phyloP scores from a whole-genome alignment of 2,329 filamentous ascomycete genomes.

The Dactylella cylindrospora region DNA sequence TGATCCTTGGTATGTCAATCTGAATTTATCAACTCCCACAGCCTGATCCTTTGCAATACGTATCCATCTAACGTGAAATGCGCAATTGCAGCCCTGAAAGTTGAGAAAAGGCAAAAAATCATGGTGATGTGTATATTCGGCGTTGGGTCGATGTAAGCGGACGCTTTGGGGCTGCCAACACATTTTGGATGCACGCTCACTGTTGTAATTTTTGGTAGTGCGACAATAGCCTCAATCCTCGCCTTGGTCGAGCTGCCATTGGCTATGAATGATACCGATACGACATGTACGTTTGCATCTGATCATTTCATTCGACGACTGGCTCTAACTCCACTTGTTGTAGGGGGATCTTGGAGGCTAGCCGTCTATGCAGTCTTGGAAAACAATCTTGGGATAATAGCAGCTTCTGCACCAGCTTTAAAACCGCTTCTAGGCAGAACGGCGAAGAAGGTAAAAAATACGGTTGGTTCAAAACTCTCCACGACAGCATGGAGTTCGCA shows the following conservation, averaged over 20 bases:
- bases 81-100: constrained; percentile 24
- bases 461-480: constrained; percentile 19
- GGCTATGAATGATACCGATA: constrained; percentile 41
- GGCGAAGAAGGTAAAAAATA: constrained; percentile 16
- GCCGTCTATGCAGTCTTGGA: constrained; percentile 36
- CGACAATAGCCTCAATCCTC: constrained; percentile 39
- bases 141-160: constrained; percentile 23
- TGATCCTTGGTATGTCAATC: constrained; percentile 24
- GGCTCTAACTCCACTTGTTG: not conserved
- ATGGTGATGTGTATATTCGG: constrained; percentile 37
- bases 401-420: constrained; percentile 35
- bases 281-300: constrained; percentile 29
- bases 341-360: constrained; percentile 42
- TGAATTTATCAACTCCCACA: not conserved
- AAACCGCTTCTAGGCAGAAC: constrained; percentile 34
- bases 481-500: constrained; percentile 10
- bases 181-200: constrained; percentile 7
- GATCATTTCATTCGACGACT: too few species aligned
- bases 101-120: constrained; percentile 21
- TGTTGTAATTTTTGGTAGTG: constrained; percentile 37
- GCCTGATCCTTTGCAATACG: too few species aligned
- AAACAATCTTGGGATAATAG: constrained; percentile 41
- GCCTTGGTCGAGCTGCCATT: constrained; percentile 39
- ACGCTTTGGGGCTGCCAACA: not conserved
- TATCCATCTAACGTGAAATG: too few species aligned